A percentile compares a stretch with the other conserved stretches of the same genome.
Evolutionary conservation across 306 rosid genomes (phyloP).

Genomic region (Cicer yamashitae): DNA sequence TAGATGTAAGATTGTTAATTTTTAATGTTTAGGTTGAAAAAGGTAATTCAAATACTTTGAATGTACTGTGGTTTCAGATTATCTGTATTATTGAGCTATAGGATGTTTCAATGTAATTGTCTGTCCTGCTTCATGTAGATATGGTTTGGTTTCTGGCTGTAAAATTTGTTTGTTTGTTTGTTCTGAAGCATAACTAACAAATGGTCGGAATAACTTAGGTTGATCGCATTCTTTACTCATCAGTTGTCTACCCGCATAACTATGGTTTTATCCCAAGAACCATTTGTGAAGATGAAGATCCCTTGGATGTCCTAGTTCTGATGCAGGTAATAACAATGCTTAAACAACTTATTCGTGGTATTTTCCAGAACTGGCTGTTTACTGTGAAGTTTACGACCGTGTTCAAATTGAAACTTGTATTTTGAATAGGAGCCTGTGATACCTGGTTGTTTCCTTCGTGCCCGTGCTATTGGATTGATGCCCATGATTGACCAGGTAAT

Average conservation of each 20-base stretch:
- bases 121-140: not conserved
- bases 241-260: conserved; percentile 94
- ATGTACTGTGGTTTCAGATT: not conserved
- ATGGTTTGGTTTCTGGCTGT: conserved; percentile 2
- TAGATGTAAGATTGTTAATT: not conserved
- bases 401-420: conserved; percentile 13
- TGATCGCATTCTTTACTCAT: conserved; percentile 89
- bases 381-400: conserved; percentile 11
- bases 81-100: not conserved
- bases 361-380: not conserved
- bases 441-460: conserved; percentile 92
- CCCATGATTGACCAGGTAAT: conserved; percentile 95
- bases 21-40: conserved; percentile 4
- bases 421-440: conserved; percentile 75
- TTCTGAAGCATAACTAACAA: conserved; percentile 35
- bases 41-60: not conserved
- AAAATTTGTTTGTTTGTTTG: conserved; percentile 13
- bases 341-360: conserved; percentile 22
- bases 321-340: conserved; percentile 79
- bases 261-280: conserved; percentile 93
- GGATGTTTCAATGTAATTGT: conserved; percentile 7
- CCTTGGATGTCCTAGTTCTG: conserved; percentile 81
- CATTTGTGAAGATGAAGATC: conserved; percentile 90
- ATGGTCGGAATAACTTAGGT: conserved; percentile 57
- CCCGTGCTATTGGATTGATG: conserved; percentile 93